Evolutionary conservation across 352 stramenopile species (phyloP), one percentile per base, ranked within the genome.

Genomic region (Pythium oligandrum): DNA sequence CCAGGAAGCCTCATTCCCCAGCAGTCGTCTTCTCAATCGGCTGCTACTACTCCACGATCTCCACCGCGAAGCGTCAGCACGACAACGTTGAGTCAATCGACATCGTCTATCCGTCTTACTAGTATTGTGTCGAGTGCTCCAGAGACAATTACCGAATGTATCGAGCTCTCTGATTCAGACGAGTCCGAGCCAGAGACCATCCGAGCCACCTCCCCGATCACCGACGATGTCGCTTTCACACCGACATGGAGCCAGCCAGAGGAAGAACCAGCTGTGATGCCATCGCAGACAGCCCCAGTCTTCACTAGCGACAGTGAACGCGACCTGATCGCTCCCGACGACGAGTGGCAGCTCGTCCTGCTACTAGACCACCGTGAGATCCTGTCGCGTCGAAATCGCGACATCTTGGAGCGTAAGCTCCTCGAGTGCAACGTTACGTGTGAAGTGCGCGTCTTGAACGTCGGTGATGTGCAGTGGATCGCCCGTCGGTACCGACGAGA

Each of bases 311-410:
- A 44, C 4, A 30, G 6, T 6, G 9, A 40, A 33, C 35, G 38
- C 40, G 55, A 26, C 34, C 53, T 74, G 38, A 66, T 65, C 48
- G 61, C 40, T 48, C 64, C 45, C 11, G 64, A 57, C 10, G 82
- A 92, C 36, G 65, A 71, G 45, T 92, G 81, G 84, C 80, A 92
- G 48, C 52, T 94, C 33, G 74, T 92, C n/a, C 47, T 92, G 36
- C 43, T 92, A 1, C 55, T 94, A n/a, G 84, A 94, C 55, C 84
- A 94, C 56, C 81, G 84, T 9, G 84, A 94, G 56, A 68, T 92
- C 26, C 59, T 91, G 6, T 88, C 84, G 42, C 65, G 80, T 3
- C 70, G 75, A 17, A 92, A 91, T 47, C 78, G 76, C 30, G 68
- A 70, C 36, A 84, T 92, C 42, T 50, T 94, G 6, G 84, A 94